A percentile compares a stretch with the other conserved stretches of the same genome.
phyloP scores from a whole-genome alignment of 179 eudicot genomes.

The Camellia oleifera region DNA sequence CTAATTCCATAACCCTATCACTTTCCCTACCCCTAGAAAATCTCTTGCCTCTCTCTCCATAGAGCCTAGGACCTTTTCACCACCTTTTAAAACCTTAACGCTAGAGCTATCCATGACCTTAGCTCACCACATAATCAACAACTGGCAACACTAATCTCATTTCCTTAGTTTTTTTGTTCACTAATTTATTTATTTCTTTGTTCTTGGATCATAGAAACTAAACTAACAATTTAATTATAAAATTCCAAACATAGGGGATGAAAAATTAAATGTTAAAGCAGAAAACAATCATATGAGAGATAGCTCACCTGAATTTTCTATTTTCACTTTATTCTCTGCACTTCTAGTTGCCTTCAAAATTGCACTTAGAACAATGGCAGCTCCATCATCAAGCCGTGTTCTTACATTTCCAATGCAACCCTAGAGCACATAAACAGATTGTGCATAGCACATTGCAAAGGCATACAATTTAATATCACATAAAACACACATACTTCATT shows the following conservation, averaged over 20 bases:
- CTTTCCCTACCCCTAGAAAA: neutral
- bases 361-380: slow-evolving; percentile 66
- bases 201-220: neutral
- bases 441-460: slow-evolving; percentile 4
- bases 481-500: neutral
- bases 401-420: slow-evolving; percentile 68
- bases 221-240: neutral
- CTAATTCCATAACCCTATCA: neutral
- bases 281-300: neutral
- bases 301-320: slow-evolving; percentile 52
- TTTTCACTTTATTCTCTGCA: slow-evolving; percentile 33
- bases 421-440: slow-evolving; percentile 32
- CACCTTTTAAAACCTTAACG: neutral
- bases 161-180: neutral
- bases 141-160: neutral
- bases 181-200: neutral
- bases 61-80: neutral
- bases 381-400: slow-evolving; percentile 47
- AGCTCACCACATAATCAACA: neutral
- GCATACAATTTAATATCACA: neutral
- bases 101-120: neutral
- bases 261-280: neutral
- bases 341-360: slow-evolving; percentile 56
- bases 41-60: neutral
- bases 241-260: neutral